These are phyloP conservation scores for Stereum hirsutum DNA, from an alignment of 1,284 basidiomycete species.

Conservation along the genomic window DNA sequence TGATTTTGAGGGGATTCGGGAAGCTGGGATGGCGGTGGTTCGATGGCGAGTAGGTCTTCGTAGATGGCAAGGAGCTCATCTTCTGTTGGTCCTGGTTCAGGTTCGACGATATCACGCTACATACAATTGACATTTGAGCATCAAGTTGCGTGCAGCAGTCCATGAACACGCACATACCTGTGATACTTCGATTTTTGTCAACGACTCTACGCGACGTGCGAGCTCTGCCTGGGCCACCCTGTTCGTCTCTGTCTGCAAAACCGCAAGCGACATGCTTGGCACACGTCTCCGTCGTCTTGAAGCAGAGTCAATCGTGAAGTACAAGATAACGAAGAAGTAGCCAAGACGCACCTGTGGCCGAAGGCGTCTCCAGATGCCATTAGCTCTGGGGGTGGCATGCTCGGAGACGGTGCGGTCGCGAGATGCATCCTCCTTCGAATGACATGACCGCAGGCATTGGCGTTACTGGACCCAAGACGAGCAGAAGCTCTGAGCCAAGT, in stretches of 20 bases:
- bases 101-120: too few relatives aligned
- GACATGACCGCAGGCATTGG: background rate
- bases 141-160: too few relatives aligned
- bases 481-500: slow-evolving; percentile 18
- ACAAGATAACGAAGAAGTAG: too few relatives aligned
- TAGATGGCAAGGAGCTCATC: slow-evolving; percentile 11
- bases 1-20: background rate
- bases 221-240: slow-evolving; percentile 19
- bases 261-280: background rate
- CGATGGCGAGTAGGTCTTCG: slow-evolving; percentile 13
- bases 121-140: too few relatives aligned
- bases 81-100: slow-evolving; percentile 18
- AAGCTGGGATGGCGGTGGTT: background rate
- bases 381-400: background rate
- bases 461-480: background rate
- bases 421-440: slow-evolving; percentile 7
- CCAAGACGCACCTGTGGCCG: too few relatives aligned
- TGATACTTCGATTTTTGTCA: slow-evolving; percentile 23
- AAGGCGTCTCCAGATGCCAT: too few relatives aligned
- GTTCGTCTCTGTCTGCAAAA: background rate
- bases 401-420: background rate
- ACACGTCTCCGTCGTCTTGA: slow-evolving; percentile 3
- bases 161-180: too few relatives aligned
- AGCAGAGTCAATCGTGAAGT: background rate
- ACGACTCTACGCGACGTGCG: slow-evolving; percentile 26